phyloP scores from a whole-genome alignment of 208 protist genomes.

The Acanthamoeba royreba region DNA sequence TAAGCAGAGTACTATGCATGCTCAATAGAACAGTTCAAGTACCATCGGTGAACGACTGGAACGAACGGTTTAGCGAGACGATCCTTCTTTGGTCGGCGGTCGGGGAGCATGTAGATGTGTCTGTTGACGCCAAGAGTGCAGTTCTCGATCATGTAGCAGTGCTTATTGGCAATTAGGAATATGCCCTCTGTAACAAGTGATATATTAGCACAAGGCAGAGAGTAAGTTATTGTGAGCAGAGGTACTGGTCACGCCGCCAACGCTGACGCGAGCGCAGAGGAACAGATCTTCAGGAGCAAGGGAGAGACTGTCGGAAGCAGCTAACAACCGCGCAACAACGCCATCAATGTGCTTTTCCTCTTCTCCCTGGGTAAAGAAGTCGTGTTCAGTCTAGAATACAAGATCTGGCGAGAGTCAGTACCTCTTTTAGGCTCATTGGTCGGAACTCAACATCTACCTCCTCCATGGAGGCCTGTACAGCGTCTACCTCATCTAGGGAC shows the following conservation, averaged over 20 bases:
- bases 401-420: no score
- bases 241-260: background rate
- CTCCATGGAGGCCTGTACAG: constrained; percentile 16
- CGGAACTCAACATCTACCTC: constrained; percentile 31
- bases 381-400: background rate
- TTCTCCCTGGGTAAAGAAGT: background rate
- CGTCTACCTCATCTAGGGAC: background rate
- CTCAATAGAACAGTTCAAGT: no score
- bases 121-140: background rate
- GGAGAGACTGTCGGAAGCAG: background rate
- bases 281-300: background rate
- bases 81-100: background rate
- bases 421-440: background rate
- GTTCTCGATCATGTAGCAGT: constrained; percentile 49
- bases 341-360: background rate
- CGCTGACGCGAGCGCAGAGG: background rate
- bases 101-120: constrained; percentile 31
- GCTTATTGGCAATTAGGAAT: background rate
- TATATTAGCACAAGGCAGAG: no score
- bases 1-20: no score
- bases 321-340: background rate
- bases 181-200: constrained; percentile 13
- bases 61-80: background rate
- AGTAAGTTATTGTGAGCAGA: no score
- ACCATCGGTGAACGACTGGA: background rate